Conservation (phyloP, 179 eudicot species). For the Silene vulgaris region DNA sequence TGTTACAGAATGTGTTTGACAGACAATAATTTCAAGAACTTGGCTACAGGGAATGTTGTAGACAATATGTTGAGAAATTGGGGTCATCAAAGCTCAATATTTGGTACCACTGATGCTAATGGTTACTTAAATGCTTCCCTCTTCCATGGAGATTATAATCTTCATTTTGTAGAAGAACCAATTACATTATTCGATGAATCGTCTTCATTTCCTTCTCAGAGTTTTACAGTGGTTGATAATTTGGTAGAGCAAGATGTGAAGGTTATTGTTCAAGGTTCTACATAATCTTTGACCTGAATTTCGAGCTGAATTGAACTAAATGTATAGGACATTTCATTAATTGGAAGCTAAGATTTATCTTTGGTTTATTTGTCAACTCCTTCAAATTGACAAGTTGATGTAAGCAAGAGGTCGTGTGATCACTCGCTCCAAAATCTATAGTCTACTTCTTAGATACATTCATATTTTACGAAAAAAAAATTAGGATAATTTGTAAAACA, state of each 20-base stretch:
- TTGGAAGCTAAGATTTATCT: too few species aligned
- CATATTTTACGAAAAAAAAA: too few species aligned
- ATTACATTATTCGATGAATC: not conserved
- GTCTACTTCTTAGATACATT: too few species aligned
- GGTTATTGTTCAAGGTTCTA: slow-evolving; percentile 10
- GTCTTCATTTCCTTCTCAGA: not conserved
- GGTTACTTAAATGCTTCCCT: slow-evolving; percentile 36
- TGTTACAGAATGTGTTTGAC: slow-evolving; percentile 53
- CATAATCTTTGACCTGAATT: too few species aligned
- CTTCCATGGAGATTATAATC: slow-evolving; percentile 44
- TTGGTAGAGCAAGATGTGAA: not conserved
- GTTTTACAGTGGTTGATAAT: slow-evolving; percentile 13
- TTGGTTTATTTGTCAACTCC: too few species aligned
- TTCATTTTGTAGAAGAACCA: slow-evolving; percentile 2
- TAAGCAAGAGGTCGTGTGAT: too few species aligned
- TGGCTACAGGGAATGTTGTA: slow-evolving; percentile 48
- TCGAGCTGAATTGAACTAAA: too few species aligned
- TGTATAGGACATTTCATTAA: too few species aligned
- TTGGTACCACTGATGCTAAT: slow-evolving; percentile 31
- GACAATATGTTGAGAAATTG: slow-evolving; percentile 45
- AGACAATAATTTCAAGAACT: slow-evolving; percentile 43
- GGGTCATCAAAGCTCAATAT: slow-evolving; percentile 11
- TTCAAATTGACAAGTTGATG: too few species aligned
- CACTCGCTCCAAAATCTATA: too few species aligned
- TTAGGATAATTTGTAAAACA: too few species aligned